These are phyloP conservation scores for Mycena sanguinolenta DNA, from an alignment of 768 basidiomycete genomes.

Conservation along the genomic window DNA sequence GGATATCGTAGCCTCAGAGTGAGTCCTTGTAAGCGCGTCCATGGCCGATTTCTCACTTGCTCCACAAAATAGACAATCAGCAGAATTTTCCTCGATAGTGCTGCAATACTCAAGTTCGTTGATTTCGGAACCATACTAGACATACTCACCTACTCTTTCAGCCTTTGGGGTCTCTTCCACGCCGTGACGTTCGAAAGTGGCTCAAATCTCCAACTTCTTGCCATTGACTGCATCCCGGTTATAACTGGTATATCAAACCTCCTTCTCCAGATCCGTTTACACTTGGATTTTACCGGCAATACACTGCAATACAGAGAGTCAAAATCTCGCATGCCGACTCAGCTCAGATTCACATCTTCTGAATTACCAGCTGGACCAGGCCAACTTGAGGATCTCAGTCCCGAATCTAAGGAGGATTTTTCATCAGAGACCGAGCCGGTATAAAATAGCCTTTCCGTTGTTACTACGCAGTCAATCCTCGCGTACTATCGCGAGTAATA, in stretches of 20 bases:
- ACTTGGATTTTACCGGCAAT: not conserved
- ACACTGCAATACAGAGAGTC: too few species aligned
- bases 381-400: too few species aligned
- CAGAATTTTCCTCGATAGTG: not conserved
- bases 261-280: not conserved
- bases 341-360: too few species aligned
- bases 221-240: not conserved
- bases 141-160: not conserved
- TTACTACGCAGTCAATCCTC: too few species aligned
- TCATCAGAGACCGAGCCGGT: too few species aligned
- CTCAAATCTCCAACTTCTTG: slow-evolving; percentile 2
- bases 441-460: too few species aligned
- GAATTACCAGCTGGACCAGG: too few species aligned
- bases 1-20: not conserved
- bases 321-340: too few species aligned
- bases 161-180: not conserved
- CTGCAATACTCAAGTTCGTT: not conserved
- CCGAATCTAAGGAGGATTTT: too few species aligned
- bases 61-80: not conserved
- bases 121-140: not conserved
- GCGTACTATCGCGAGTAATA: too few species aligned
- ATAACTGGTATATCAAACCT: not conserved
- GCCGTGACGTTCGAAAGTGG: not conserved
- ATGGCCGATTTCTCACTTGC: not conserved
- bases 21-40: not conserved